Evolutionary conservation across 2,329 filamentous ascomycete genomes (phyloP), one percentile per base, ranked within the genome.

Genomic region (Talaromyces islandicus): DNA sequence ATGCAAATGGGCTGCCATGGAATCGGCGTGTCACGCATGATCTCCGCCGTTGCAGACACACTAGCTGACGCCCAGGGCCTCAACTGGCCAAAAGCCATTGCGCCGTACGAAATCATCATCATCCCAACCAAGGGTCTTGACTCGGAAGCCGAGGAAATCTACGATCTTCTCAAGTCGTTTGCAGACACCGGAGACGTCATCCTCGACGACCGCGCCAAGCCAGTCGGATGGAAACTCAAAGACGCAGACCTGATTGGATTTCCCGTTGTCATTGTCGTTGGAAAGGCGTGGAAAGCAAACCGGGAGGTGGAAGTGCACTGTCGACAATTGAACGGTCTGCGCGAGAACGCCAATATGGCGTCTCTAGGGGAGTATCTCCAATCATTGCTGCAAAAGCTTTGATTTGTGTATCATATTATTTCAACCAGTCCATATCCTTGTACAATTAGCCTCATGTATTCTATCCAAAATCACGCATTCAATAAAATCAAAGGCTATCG

Each of bases 1-100:
- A 82, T 96, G 69, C 86, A 96, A 65, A 99, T 99, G 94, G 94
- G 94, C 59, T 99, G 94, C 72, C 91, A 97, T 70, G 94, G 94
- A 0, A 95, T 99, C 63, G 94, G 94, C 1, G 86, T 99, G 19
- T 96, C 92, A 5, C 88, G 94, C 51, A 87, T 99, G 67, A 88
- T 99, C 63, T 92, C 88, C 9, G 91, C 94, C 1, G 85, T 94
- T 0, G 92, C 92, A 1, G 88, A 93, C 64, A 83, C 88, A 43
- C 79, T 91, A 10, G 82, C 86, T 0, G 91, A 96, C 65, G 70
- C 81, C 2, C 83, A 79, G 69, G 94, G 92, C 0, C 80, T 97
- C 7, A 91, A 91, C 67, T 99, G 94, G 94, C 94, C 94, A 0
- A 81, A 87, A 6, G 86, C 80, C 10, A 92, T 97, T 64, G 91